Evolutionary conservation across 2,329 filamentous ascomycete species (phyloP).

Genomic region (Podosphaera fusca): DNA sequence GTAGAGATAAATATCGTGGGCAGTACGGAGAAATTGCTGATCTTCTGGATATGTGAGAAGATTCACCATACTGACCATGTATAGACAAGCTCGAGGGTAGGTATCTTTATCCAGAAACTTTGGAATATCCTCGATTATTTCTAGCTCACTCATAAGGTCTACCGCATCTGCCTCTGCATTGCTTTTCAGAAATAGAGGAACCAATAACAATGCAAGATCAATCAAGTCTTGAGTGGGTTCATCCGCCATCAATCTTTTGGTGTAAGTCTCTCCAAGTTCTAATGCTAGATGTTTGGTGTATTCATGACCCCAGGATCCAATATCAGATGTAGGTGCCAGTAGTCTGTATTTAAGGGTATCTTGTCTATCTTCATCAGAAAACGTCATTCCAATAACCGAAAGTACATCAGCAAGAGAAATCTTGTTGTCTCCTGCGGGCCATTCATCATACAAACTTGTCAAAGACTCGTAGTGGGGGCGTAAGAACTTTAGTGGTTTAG

Average conservation of each 20-base stretch:
- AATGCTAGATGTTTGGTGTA: conserved; percentile 89
- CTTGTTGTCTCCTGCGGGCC: conserved; percentile 68
- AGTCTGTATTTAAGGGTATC: conserved; percentile 93
- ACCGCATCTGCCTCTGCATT: conserved; percentile 97
- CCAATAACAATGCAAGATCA: conserved; percentile 60
- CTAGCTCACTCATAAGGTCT: conserved; percentile 86
- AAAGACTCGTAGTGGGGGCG: conserved; percentile 87
- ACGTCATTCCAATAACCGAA: conserved; percentile 96
- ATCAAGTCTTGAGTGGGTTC: conserved; percentile 65
- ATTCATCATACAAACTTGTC: conserved; percentile 70
- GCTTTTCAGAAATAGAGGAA: conserved; percentile 88
- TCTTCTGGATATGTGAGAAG: conserved; percentile 95
- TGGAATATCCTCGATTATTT: conserved; percentile 84
- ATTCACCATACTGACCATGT: conserved; percentile 98
- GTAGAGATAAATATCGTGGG: conserved; percentile 78
- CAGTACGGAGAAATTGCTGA: conserved; percentile 77
- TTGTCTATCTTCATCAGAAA: conserved; percentile 84
- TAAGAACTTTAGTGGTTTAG: conserved; percentile 94
- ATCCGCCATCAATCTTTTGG: conserved; percentile 65
- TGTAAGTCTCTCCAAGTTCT: conserved; percentile 88
- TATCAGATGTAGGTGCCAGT: conserved; percentile 71
- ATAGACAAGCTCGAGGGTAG: conserved; percentile 77
- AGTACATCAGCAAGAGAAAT: conserved; percentile 80
- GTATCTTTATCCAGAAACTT: conserved; percentile 85
- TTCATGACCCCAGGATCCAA: conserved; percentile 95